Base-by-base conservation (phyloP, 352 stramenopile genomes). In the Phytophthora rubi region DNA sequence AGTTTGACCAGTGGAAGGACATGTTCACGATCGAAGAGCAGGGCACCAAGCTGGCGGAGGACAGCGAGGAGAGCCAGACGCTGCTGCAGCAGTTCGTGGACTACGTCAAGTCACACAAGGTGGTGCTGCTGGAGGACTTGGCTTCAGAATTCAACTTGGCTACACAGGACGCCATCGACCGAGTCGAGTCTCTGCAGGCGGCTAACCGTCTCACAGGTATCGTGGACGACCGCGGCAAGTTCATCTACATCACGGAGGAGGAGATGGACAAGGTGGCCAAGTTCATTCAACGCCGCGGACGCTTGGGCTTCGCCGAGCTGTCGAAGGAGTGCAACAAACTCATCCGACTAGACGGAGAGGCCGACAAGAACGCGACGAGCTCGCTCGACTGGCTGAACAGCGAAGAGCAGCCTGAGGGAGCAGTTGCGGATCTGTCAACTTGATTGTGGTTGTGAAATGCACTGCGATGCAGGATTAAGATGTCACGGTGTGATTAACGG, bases 301-400 rank as follows among this genome's bases (percentile, higher is more conserved):
- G 87, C 37, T 53, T 94, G 62, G 76, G 76, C 0, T 77, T 93
- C 16, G 69, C 79, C 2, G 85, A 94, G 64, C 64, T 94, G 18
- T 79, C 82, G 3, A 90, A 89, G 59, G 83, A 91, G 59, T 92
- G 87, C 82, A 94, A 92, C 73, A 89, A 91, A 54, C 71, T 93
- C 48, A 90, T 93, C 12, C 76, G 77, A 28, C 71, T 93, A 56
- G 82, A 92, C 30, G 82, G 72, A 30, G 69, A 88, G 57, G 73
- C 65, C 8, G 74, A 59, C 35, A 51, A 79, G 53, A 53, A 77
- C 71, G 44, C 45, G 59, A 79, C 67, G 69, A 80, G 80, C 65
- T 88, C 62, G 16, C 68, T 70, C 52, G 82, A 77, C 70, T 77
- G 59, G 81, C 64, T 76, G 15, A 80, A 76, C 62, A 80, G 47